Evolutionary conservation across 768 basidiomycete genomes (phyloP), one percentile per base, ranked within the genome.

Genomic region (Trametes sanguinea): DNA sequence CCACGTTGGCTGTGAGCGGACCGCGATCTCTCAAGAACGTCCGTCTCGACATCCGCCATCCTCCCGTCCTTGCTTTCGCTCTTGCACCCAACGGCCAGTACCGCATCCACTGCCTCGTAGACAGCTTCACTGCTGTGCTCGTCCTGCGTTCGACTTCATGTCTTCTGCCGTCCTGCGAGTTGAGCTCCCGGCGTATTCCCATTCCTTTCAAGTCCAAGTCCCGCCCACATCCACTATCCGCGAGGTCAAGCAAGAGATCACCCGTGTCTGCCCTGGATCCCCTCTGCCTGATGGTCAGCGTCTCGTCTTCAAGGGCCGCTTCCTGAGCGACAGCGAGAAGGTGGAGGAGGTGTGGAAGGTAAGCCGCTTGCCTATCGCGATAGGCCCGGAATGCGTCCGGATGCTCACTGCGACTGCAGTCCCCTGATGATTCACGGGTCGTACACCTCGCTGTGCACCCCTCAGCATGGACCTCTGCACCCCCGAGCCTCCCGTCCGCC

Each of bases 391-490:
- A 51, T 39, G 65, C 62, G 55, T 57, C 39, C 60, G 13, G 66
- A 33, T 48, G 16, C 40, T 44, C 27, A 45, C 9, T 22, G 51
- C 44, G 8, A 61, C 40, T 66, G 39, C 68, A 90, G 89, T 75
- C 76, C 46, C 73, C 76, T 43, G 81, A 82, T 57, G 87, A 87
- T 54, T 79, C 83, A 29, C 83, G 81, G 45, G 78, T 85, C 58
- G 77, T 92, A 45, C 91, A 92, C 74, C 78, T 93, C 22, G 86
- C 89, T 13, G 90, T 93, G n/a, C 86, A 88, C 69, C 87, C 89
- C 27, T 88, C 87, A 30, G 87, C 87, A 55, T 93, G 91, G 91
- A 78, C 80, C 43, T 74, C 79, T 27, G 63, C 74, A 11, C 87
- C 88, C 30, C 87, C 84, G 11, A 74, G 72, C 42, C 63, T 70